These are phyloP conservation scores for Arabis hirsuta DNA, from an alignment of 345 rosid species.

Conservation along the genomic window DNA sequence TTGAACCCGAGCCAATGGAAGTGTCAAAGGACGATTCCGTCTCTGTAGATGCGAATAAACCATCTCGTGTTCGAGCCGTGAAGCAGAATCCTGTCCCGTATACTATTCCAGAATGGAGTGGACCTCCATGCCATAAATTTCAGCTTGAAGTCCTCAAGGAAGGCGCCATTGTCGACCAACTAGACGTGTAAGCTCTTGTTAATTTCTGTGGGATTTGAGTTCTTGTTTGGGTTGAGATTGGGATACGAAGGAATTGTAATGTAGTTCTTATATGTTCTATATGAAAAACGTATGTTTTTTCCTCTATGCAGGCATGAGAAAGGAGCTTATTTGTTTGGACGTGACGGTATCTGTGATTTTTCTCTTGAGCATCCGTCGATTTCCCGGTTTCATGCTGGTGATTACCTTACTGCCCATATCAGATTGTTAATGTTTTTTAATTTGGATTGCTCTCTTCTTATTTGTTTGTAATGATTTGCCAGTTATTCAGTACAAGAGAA, in stretches of 20 bases:
- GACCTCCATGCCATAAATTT: slow-evolving; percentile 66
- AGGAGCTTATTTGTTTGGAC: slow-evolving; percentile 98
- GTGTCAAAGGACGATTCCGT: slow-evolving; percentile 21
- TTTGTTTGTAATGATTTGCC: slow-evolving; percentile 31
- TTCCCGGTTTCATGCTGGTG: slow-evolving; percentile 97
- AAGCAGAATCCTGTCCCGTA: slow-evolving; percentile 64
- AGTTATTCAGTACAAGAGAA: slow-evolving; percentile 90
- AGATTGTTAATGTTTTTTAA: not conserved
- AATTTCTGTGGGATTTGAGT: no score
- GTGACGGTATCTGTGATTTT: slow-evolving; percentile 84
- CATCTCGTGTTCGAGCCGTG: slow-evolving; percentile 26
- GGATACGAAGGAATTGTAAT: no score
- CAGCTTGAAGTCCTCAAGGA: slow-evolving; percentile 83
- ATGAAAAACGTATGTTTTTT: not conserved
- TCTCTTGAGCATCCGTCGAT: slow-evolving; percentile 87
- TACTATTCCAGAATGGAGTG: slow-evolving; percentile 90
- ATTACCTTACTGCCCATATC: not conserved
- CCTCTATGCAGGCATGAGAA: slow-evolving; percentile 60
- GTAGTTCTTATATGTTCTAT: no score
- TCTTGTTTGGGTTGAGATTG: not conserved
- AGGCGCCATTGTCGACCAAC: slow-evolving; percentile 69
- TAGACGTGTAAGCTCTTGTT: slow-evolving; percentile 55
- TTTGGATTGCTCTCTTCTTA: not conserved
- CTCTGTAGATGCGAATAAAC: slow-evolving; percentile 12
- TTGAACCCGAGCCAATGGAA: slow-evolving; percentile 6